Conservation (phyloP, 202 grass and related monocot species). For the Zoysia matrella region DNA sequence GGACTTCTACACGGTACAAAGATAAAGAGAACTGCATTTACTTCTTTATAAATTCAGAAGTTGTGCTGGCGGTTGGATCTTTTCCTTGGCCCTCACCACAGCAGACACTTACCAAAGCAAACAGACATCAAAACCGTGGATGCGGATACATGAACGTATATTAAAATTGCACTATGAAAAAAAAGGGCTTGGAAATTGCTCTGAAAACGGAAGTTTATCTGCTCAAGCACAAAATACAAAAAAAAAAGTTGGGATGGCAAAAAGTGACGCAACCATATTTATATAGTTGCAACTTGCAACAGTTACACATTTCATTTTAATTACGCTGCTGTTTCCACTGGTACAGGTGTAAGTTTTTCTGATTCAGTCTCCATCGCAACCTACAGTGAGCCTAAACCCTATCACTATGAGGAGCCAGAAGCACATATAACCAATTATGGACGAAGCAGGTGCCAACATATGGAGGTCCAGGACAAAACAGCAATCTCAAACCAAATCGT, state of each 20-base stretch:
- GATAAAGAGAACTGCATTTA: no score
- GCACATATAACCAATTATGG: constrained; percentile 17
- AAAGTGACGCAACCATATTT: background rate
- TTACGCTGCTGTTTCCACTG: constrained; percentile 15
- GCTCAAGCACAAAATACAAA: background rate
- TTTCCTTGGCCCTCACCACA: background rate
- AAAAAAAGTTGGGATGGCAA: constrained; percentile 2
- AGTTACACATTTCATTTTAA: constrained; percentile 32
- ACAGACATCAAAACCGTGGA: background rate
- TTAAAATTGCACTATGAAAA: background rate
- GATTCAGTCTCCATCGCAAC: background rate
- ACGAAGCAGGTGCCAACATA: constrained; percentile 10
- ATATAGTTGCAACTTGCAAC: constrained; percentile 12
- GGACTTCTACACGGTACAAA: background rate
- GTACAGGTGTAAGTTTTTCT: constrained; percentile 30
- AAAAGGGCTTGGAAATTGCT: background rate
- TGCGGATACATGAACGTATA: background rate
- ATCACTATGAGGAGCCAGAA: constrained; percentile 20
- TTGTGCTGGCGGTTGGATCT: background rate
- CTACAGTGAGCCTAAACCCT: constrained; percentile 16
- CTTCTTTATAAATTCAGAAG: background rate
- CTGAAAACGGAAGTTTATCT: background rate
- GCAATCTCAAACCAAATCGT: constrained; percentile 27
- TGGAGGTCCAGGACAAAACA: constrained; percentile 21
- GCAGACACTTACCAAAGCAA: background rate